Evolutionary conservation across 148 eudicot species (phyloP).

Genomic region (Rhododendron ovatum): DNA sequence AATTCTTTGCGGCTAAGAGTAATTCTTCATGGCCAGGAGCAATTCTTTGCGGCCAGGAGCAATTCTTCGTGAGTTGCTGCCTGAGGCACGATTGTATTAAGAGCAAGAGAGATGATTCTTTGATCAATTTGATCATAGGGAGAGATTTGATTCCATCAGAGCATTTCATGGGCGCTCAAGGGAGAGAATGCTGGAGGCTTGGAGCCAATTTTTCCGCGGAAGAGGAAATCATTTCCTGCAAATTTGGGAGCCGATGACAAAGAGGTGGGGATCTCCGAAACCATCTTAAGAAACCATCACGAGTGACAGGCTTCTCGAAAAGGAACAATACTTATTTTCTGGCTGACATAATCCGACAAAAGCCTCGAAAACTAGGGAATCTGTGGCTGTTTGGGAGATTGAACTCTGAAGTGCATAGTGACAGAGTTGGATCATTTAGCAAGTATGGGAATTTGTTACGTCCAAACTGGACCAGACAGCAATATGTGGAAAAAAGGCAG

Average conservation of each 20-base stretch:
- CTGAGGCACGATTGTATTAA: constrained; percentile 16
- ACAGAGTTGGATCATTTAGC: constrained; percentile 19
- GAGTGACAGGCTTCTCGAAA: constrained; percentile 22
- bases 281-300: constrained; percentile 16
- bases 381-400: constrained; percentile 23
- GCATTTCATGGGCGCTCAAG: constrained; percentile 18
- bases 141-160: constrained; percentile 6
- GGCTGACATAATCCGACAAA: constrained; percentile 24
- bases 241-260: constrained; percentile 24
- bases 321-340: constrained; percentile 10
- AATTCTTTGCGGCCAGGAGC: too few relatives aligned
- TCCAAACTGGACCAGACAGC: constrained; percentile 21
- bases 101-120: constrained; percentile 22
- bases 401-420: constrained; percentile 27
- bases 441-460: constrained; percentile 11
- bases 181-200: constrained; percentile 10
- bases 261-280: constrained; percentile 45
- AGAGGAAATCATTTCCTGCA: not conserved
- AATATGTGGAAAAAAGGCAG: constrained; percentile 22
- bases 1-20: too few relatives aligned
- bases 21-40: too few relatives aligned
- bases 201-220: constrained; percentile 16
- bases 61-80: not conserved
- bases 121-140: constrained; percentile 23
- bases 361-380: constrained; percentile 15